Evolutionary conservation across 1,284 basidiomycete genomes (phyloP), one percentile per base, ranked within the genome.

Genomic region (Moniliophthora roreri): DNA sequence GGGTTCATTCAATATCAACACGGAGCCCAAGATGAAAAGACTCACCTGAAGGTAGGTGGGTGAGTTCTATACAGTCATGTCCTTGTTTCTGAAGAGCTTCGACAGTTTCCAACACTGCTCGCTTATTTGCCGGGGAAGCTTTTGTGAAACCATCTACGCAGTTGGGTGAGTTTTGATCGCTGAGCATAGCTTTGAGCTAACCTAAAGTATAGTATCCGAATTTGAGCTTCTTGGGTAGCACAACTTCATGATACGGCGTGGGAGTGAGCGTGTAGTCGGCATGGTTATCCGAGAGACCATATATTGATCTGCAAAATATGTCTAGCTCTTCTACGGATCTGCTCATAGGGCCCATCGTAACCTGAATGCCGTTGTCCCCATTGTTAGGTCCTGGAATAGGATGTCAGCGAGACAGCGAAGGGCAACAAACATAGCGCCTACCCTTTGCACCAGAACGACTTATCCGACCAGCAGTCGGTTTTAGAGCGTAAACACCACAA

Each of bases 401-500:
- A 38, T 41, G 15, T 26, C 26, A 13, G 39, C 40, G 16, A 50
- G 23, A 52, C 47, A 42, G 26, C 41, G 10, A 9, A 7, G 18
- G 9, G 32, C 32, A 39, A 7, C 48, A 23, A 35, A 36, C 36
- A 23, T 11, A 35, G 15, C 13, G 54, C 73, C 56, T 60, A 82
- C 81, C 72, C 70, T 63, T 69, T 13, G 75, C 66, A 0, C 88
- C 87, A 13, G 63, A 59, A 38, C 60, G 62, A 36, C 81, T 80
- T 32, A 86, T 72, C 26, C 89, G 71, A 1, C 77, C 74, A 51
- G 66, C 45, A 9, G 76, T 80, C 2, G 93, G 89, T 66, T 95
- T 96, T 41, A 96, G 62, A 5, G 87, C 82, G 62, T 88, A 95
- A 28, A 91, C 76, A 0, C 94, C 94, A 57, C 87, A 91, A 63